A percentile compares a stretch with the other conserved stretches of the same genome.
Conservation (phyloP, 2,329 filamentous ascomycete species). For the Arthrobotrys sphaeroides region DNA sequence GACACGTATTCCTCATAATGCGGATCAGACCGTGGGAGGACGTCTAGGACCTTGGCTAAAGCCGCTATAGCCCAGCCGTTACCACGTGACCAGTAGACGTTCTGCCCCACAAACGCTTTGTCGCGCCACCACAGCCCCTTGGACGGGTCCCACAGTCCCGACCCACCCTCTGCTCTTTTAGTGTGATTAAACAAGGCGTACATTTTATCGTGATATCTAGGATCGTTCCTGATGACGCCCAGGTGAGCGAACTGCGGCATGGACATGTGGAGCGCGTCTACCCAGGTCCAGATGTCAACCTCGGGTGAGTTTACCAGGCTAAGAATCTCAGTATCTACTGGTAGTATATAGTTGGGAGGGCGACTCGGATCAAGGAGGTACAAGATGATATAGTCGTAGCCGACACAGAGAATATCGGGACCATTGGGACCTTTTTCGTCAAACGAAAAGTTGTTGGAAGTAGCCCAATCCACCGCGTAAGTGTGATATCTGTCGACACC, state of each 20-base stretch:
- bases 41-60: conserved; percentile 26
- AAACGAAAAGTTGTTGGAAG: conserved; percentile 27
- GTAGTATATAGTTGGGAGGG: conserved; percentile 15
- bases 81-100: conserved; percentile 36
- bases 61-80: conserved; percentile 39
- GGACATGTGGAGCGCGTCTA: conserved; percentile 27
- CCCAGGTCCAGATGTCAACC: conserved; percentile 26
- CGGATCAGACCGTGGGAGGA: conserved; percentile 14
- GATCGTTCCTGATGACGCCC: conserved; percentile 30
- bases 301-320: conserved; percentile 1
- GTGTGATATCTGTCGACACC: neutral
- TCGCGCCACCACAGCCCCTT: conserved; percentile 39
- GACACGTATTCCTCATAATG: conserved; percentile 33
- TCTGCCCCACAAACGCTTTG: conserved; percentile 17
- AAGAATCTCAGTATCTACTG: conserved; percentile 17
- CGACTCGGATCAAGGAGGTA: conserved; percentile 31
- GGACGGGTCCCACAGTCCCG: conserved; percentile 20
- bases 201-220: conserved; percentile 27
- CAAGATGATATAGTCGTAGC: conserved; percentile 28
- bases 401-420: conserved; percentile 21
- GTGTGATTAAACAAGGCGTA: conserved; percentile 30
- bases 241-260: conserved; percentile 36
- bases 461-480: conserved; percentile 29
- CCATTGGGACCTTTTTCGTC: neutral
- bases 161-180: conserved; percentile 18